phyloP scores from a whole-genome alignment of 2,329 filamentous ascomycete species.

The Aaosphaeria pasadenensis region DNA sequence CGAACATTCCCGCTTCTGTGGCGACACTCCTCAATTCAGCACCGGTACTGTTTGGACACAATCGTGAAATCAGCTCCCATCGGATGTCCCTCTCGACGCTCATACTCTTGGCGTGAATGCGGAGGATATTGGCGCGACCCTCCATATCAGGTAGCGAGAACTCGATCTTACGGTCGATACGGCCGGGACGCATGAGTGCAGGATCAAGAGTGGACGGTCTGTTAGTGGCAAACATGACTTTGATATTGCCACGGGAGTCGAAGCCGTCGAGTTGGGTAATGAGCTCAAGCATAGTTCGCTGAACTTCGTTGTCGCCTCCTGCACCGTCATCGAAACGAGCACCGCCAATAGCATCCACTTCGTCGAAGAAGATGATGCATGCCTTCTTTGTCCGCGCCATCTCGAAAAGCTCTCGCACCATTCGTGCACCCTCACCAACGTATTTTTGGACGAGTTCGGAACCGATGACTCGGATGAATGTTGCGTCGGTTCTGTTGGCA shows the following conservation, averaged over 20 bases:
- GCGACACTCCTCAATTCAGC: slow-evolving; percentile 95
- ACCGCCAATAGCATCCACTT: slow-evolving; percentile 94
- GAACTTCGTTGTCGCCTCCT: slow-evolving; percentile 95
- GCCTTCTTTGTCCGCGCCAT: slow-evolving; percentile 99
- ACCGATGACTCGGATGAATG: slow-evolving; percentile 97
- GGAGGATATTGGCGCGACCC: slow-evolving; percentile 93
- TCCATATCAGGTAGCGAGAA: slow-evolving; percentile 97
- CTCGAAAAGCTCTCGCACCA: slow-evolving; percentile 98
- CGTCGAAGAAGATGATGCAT: slow-evolving; percentile 99
- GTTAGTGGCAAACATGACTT: slow-evolving; percentile 99
- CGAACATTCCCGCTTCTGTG: slow-evolving; percentile 98
- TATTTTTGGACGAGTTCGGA: slow-evolving; percentile 99
- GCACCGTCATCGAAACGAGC: slow-evolving; percentile 96
- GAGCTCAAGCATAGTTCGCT: slow-evolving; percentile 95
- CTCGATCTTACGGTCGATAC: slow-evolving; percentile 98
- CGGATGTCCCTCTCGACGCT: slow-evolving; percentile 97
- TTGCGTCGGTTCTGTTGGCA: slow-evolving; percentile 95
- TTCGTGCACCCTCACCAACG: slow-evolving; percentile 94
- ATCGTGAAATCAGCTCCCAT: slow-evolving; percentile 96
- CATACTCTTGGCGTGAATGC: slow-evolving; percentile 99
- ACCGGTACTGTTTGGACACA: slow-evolving; percentile 96
- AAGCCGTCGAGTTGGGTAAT: slow-evolving; percentile 97
- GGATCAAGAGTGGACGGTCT: slow-evolving; percentile 92
- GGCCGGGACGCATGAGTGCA: slow-evolving; percentile 93
- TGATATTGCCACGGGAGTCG: slow-evolving; percentile 95